phyloP scores from a whole-genome alignment of 208 protist genomes.

The Vickermania ingenoplastis region DNA sequence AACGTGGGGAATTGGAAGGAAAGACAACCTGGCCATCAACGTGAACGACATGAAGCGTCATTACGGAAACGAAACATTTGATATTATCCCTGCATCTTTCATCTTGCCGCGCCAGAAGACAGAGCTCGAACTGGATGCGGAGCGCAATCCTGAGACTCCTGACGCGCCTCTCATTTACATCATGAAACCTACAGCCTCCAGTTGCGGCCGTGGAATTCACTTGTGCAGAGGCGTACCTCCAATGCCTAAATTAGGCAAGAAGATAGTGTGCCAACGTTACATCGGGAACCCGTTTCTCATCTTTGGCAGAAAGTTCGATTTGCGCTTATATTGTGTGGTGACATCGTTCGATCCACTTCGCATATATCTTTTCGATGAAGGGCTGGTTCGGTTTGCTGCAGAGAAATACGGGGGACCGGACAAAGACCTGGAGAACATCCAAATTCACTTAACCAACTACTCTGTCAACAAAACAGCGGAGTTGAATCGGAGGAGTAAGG shows the following conservation, averaged over 20 bases:
- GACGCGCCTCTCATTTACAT: conserved; percentile 79
- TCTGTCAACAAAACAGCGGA: conserved; percentile 93
- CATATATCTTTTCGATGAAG: conserved; percentile 90
- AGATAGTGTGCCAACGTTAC: conserved; percentile 90
- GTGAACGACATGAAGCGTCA: conserved; percentile 66
- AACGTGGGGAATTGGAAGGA: conserved; percentile 85
- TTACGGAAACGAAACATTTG: conserved; percentile 56
- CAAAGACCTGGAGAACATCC: conserved; percentile 75
- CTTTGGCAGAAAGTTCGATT: conserved; percentile 92
- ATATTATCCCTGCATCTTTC: conserved; percentile 79
- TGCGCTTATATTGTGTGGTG: conserved; percentile 91
- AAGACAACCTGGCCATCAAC: conserved; percentile 82
- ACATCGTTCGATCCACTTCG: conserved; percentile 84
- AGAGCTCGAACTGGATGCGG: conserved; percentile 54
- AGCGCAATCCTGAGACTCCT: conserved; percentile 35
- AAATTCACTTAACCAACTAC: conserved; percentile 96
- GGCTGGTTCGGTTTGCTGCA: conserved; percentile 92
- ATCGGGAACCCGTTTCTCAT: conserved; percentile 91
- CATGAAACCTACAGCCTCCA: conserved; percentile 81
- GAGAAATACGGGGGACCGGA: conserved; percentile 82
- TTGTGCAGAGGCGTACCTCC: conserved; percentile 60
- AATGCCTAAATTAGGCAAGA: conserved; percentile 41
- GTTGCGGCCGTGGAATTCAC: conserved; percentile 81
- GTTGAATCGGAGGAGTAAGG: conserved; percentile 44
- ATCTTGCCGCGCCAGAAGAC: conserved; percentile 65